Base-by-base conservation (phyloP, 345 rosid genomes). In the Eucalyptus polyanthemos region DNA sequence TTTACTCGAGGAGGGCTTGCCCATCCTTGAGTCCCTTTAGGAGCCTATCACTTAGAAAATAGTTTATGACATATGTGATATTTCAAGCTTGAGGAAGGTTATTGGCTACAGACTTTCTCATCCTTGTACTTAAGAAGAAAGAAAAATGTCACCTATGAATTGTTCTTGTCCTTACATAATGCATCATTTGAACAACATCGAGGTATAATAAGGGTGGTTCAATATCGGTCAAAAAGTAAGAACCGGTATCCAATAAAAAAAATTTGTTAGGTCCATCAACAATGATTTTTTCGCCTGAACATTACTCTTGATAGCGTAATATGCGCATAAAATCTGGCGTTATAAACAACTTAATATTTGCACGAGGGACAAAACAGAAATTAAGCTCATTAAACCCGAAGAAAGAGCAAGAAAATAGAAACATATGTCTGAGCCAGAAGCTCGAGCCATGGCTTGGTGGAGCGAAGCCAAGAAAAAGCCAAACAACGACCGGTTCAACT, bases 401-500 rank as follows among this genome's bases (percentile, higher is more conserved):
- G 29, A 86, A 86, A 86, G 45, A 51, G 21, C 87, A 49, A 86
- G 58, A 49, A 49, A 49, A 47, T 29, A 31, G 65, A 25, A 50
- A 76, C 47, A 76, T 19, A 21, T 22, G 47, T 76, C 47, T 22
- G 85, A 76, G 85, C 85, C 47, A 21, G 47, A 76, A 76, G 85
- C 47, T 37, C 15, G 47, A 40, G 85, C 85, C 47, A 22, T 86
- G 67, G 88, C 88, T 88, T 21, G 21, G 21, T 31, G 34, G 47
- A 44, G 80, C 56, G 25, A 81, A 62, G 31, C 80, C 50, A 69
- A 88, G 69, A 37, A 16, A n/a, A 81, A 80, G 31, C 87, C 27
- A 85, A 50, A 49, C 62, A 87, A 65, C 80, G 37, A 86, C 87
- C 37, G 17, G 54, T 62, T 91, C 91, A 93, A 92, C 94, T 88